phyloP scores from a whole-genome alignment of 345 rosid genomes.

The Dipteronia dyeriana region DNA sequence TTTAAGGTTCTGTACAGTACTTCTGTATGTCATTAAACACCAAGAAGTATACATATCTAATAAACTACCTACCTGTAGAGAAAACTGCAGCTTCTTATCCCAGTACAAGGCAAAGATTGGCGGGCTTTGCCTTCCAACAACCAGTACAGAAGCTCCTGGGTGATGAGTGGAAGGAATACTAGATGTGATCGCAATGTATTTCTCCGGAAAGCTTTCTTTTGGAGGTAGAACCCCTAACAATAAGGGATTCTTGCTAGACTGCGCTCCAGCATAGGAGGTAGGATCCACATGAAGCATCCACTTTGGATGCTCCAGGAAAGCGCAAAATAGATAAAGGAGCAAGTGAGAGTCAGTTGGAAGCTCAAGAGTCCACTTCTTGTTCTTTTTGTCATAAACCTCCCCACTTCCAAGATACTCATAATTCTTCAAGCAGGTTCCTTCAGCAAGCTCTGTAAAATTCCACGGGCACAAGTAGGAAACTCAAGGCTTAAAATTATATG shows the following conservation, averaged over 20 bases:
- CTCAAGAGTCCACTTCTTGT: conserved; percentile 76
- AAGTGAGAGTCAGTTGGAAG: conserved; percentile 91
- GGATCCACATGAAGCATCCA: conserved; percentile 99
- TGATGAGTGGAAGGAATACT: conserved; percentile 73
- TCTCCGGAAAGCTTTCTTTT: conserved; percentile 92
- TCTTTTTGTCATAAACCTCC: conserved; percentile 62
- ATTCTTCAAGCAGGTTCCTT: conserved; percentile 94
- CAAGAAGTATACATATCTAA: not conserved
- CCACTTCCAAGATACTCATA: conserved; percentile 74
- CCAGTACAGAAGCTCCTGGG: conserved; percentile 85
- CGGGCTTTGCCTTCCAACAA: conserved; percentile 66
- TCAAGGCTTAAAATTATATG: not conserved
- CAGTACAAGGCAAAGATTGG: conserved; percentile 83
- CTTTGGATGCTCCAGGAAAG: conserved; percentile 90
- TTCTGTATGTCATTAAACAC: not conserved
- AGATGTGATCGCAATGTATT: conserved; percentile 70
- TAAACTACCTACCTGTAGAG: conserved; percentile 70
- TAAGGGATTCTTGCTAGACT: conserved; percentile 83
- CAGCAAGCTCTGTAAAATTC: conserved; percentile 67
- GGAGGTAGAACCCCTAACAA: conserved; percentile 84
- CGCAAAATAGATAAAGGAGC: conserved; percentile 88
- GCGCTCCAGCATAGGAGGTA: conserved; percentile 73
- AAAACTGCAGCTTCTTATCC: conserved; percentile 83
- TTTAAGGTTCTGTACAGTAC: not conserved
- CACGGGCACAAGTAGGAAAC: conserved; percentile 20